phyloP scores from a whole-genome alignment of 2,329 filamentous ascomycete genomes.

The Aspergillus quadrilineatus region DNA sequence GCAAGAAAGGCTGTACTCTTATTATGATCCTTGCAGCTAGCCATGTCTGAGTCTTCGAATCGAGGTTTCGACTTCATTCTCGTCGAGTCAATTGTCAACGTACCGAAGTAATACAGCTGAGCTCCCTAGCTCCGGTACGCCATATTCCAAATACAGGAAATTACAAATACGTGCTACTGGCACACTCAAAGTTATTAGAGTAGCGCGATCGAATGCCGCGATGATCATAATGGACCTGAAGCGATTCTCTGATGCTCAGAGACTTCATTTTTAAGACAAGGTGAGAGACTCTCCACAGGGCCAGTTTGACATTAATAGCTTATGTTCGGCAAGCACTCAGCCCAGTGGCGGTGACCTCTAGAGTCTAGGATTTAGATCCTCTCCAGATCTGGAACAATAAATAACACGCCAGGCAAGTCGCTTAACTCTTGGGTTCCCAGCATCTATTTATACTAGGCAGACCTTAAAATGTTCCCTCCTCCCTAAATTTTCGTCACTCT shows the following conservation, averaged over 20 bases:
- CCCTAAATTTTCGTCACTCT: background rate
- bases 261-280: background rate
- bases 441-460: background rate
- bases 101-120: background rate
- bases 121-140: background rate
- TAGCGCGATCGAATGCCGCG: background rate
- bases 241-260: background rate
- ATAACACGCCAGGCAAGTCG: background rate
- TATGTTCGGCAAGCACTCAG: background rate
- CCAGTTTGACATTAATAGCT: background rate
- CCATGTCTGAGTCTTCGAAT: background rate
- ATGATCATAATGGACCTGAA: background rate
- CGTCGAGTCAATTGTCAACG: background rate
- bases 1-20: background rate
- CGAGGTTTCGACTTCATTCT: background rate
- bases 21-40: slow-evolving; percentile 8
- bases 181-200: background rate
- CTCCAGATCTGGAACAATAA: background rate
- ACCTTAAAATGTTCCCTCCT: background rate
- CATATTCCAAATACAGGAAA: background rate
- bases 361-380: slow-evolving; percentile 1
- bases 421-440: background rate
- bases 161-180: background rate
- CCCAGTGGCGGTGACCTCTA: slow-evolving; percentile 1
- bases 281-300: background rate